A percentile compares a stretch with the other conserved stretches of the same genome.
Evolutionary conservation across 306 rosid genomes (phyloP).

Genomic region (Lablab purpureus): DNA sequence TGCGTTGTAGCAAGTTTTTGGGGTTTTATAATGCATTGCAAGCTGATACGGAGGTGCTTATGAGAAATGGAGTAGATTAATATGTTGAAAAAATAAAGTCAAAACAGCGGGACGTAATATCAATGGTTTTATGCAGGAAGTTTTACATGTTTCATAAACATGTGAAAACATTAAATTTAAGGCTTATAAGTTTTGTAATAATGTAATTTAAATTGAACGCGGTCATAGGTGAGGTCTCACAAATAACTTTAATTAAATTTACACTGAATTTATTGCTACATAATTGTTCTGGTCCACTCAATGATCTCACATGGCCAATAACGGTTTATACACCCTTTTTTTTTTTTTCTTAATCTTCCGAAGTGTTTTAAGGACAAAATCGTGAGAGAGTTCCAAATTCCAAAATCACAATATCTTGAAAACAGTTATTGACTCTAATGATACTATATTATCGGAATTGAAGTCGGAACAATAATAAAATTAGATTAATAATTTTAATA

Average conservation of each 20-base stretch:
- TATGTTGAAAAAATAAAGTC: background rate
- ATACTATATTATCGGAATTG: no score
- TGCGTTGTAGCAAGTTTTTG: background rate
- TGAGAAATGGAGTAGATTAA: conserved; percentile 4
- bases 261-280: background rate
- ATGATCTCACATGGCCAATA: no score
- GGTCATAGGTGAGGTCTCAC: conserved; percentile 20
- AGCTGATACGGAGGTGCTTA: conserved; percentile 16
- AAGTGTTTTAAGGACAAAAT: no score
- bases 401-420: no score
- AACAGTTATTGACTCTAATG: no score
- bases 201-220: background rate
- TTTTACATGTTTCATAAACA: conserved; percentile 9
- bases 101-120: background rate
- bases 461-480: no score
- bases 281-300: no score
- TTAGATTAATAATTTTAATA: conserved; percentile 2
- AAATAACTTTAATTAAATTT: conserved; percentile 2
- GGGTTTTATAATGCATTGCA: background rate
- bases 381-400: no score
- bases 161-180: conserved; percentile 7
- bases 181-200: background rate
- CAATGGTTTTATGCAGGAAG: conserved; percentile 8
- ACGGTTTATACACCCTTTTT: no score
- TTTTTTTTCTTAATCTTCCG: no score